Conservation (phyloP, 2,329 filamentous ascomycete genomes). For the Trichoderma sp. region DNA sequence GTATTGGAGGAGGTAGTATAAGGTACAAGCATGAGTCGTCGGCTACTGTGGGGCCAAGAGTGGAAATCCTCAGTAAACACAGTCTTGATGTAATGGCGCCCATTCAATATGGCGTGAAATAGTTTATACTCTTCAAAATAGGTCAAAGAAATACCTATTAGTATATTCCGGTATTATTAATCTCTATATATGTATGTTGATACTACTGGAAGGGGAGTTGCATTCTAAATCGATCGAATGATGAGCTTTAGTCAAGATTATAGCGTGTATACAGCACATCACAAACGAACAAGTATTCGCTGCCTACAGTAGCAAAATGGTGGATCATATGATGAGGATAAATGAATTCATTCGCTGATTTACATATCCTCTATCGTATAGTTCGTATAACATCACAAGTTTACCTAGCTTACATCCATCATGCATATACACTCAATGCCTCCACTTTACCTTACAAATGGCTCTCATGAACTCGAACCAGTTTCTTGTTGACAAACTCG, state of each 20-base stretch:
- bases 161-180: neutral
- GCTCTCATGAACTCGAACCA: conserved; percentile 3
- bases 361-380: neutral
- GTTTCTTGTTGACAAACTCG: conserved; percentile 14
- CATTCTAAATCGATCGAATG: neutral
- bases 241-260: too few species aligned
- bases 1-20: neutral
- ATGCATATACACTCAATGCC: neutral
- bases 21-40: neutral
- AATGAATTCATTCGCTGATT: neutral
- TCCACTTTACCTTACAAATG: neutral
- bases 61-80: neutral
- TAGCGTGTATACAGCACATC: neutral
- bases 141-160: neutral
- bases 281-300: neutral
- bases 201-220: neutral
- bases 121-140: neutral
- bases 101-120: neutral
- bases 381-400: neutral
- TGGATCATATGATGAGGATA: neutral
- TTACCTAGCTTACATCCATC: neutral
- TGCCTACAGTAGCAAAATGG: too few species aligned
- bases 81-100: neutral
- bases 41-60: neutral
- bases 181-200: neutral